Evolutionary conservation across 1,284 basidiomycete genomes (phyloP), one percentile per base, ranked within the genome.

Genomic region (Cerrena zonata): DNA sequence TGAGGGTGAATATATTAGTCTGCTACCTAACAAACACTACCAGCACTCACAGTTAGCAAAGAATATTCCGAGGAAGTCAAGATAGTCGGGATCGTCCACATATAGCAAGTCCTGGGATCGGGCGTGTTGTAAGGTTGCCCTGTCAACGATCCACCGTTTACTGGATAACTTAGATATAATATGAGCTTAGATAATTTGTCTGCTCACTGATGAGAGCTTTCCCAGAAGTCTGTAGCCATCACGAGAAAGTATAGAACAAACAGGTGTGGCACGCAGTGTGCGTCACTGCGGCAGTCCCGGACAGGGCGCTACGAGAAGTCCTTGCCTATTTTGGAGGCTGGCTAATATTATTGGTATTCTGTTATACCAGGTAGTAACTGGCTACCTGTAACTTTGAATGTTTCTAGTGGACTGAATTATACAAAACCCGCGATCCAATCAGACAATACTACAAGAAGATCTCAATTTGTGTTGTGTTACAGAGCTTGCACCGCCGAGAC

Each of bases 101-200:
- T 91, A 91, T 49, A 78, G 76, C 49, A 86, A 66, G 64, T 95
- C 94, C 48, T 86, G 78, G 1, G 75, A 68, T 25, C 91, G 81
- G n/a, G 92, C 84, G 55, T 80, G 76, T 49, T 74, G 74, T 45
- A 93, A 68, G 0, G 84, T 82, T 19, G 80, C 76, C n/a, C 90
- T 79, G 66, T 93, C 89, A 36, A 94, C 77, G 27, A 94, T 78
- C 90, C 93, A 95, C 61, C 91, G 77, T 69, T 89, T 91, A 70
- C 90, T 92, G 64, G 47, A 42, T 5, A 22, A 39, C 53, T 42
- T 43, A 37, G 19, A 42, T 10, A 10, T 10, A n/a, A 2, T 47
- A 11, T 46, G 2, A 13, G 46, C 15, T 11, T 25, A 7, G 25
- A n/a, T 41, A 42, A 50, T 53, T 50, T 67, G 15, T 22, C 10